Evolutionary conservation across 257 asterid species (phyloP).

Genomic region (Nicotiana knightiana): DNA sequence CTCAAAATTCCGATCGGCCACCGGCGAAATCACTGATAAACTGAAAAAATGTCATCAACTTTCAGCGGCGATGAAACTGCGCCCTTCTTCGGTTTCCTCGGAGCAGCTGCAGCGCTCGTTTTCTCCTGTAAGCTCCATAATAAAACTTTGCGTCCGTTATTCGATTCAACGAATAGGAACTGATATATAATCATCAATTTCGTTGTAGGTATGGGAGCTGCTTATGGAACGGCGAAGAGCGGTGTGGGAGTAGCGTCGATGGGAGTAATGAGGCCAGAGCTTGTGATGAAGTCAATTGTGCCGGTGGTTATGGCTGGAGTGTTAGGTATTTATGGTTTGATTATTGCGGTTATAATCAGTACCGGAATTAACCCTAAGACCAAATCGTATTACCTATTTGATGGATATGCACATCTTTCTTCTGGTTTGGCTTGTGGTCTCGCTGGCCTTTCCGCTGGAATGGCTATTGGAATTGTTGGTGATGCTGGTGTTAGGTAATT

Average conservation of each 20-base stretch:
- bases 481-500: conserved; percentile 26
- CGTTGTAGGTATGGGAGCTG: conserved; percentile 30
- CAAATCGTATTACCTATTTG: conserved; percentile 5
- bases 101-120: conserved; percentile 23
- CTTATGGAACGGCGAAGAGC: conserved; percentile 10
- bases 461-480: conserved; percentile 30
- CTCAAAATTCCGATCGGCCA: conserved; percentile 3
- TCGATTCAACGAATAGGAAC: not conserved
- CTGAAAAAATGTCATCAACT: conserved; percentile 15
- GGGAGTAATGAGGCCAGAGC: conserved; percentile 11
- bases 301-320: conserved; percentile 43
- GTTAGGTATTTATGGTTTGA: conserved; percentile 24
- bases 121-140: conserved; percentile 27
- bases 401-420: conserved; percentile 1
- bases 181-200: not conserved
- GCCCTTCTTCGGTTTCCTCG: conserved; percentile 5
- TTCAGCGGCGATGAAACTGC: conserved; percentile 17
- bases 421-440: conserved; percentile 5
- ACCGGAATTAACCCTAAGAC: conserved; percentile 6
- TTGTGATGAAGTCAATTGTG: conserved; percentile 15
- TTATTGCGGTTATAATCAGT: conserved; percentile 2
- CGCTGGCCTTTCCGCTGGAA: conserved; percentile 42
- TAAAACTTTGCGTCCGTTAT: not conserved
- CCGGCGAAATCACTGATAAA: not conserved
- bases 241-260: conserved; percentile 5